Conservation (phyloP, 2,329 filamentous ascomycete genomes). For the Claviceps humidiphila region DNA sequence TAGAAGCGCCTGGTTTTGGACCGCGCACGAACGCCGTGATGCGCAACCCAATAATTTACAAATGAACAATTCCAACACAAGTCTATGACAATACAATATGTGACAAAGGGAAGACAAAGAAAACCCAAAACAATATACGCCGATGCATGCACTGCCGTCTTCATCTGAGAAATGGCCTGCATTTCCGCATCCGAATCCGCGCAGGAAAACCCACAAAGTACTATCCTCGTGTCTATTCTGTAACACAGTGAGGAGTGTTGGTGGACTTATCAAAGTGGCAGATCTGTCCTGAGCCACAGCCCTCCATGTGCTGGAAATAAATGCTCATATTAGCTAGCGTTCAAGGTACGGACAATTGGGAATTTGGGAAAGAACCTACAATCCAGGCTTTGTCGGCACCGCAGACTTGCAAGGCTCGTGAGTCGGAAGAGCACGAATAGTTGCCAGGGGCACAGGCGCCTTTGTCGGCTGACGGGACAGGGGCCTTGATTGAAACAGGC, state of each 20-base stretch:
- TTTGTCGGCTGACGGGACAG: not conserved
- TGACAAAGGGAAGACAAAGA: not conserved
- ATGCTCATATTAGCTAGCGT: not conserved
- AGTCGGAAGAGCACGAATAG: conserved; percentile 1
- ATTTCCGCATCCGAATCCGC: too few species aligned
- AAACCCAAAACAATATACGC: not conserved
- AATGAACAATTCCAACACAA: not conserved
- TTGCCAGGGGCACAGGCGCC: conserved; percentile 1
- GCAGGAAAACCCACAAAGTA: too few species aligned
- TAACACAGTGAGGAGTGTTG: conserved; percentile 2
- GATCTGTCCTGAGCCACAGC: not conserved
- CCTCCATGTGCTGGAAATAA: not conserved
- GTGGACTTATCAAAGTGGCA: conserved; percentile 1
- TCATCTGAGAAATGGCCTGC: not conserved
- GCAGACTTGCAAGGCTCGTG: conserved; percentile 1
- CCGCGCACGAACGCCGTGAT: not conserved
- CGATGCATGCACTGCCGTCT: not conserved
- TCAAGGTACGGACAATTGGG: too few species aligned
- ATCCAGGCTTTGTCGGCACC: not conserved
- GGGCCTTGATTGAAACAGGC: not conserved
- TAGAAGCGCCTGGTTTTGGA: not conserved
- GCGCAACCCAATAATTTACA: not conserved
- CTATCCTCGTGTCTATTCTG: not conserved
- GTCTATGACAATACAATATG: not conserved
- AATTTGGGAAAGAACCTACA: not conserved